Evolutionary conservation across 495 filamentous ascomycete genomes (phyloP), one percentile per base, ranked within the genome.

Genomic region (Aspergillus wentii): DNA sequence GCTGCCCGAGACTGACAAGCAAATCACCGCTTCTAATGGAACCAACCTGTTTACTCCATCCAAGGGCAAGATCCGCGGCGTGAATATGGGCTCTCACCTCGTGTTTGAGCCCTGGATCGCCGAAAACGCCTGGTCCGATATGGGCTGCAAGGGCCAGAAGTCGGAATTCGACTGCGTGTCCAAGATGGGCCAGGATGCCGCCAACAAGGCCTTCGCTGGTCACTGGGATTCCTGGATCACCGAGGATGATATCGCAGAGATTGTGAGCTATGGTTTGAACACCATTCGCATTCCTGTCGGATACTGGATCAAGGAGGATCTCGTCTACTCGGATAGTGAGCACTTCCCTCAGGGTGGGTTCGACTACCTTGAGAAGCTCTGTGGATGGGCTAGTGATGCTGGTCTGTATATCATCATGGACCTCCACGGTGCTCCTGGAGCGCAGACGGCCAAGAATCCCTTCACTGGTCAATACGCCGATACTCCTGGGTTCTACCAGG

Each of bases 371-470:
- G 62, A 76, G 44, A 56, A 62, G 11, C 35, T 83, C 0, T 78
- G 74, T 31, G 66, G 64, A 8, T 77, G 72, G 78, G 75, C 74
- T 3, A 66, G 61, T 19, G 64, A 78, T 35, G 58, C 61, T 2
- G 75, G 74, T 0, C 40, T 83, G 28, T 83, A 81, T 49, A 69
- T 83, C 38, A 80, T 84, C 31, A 68, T 83, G 38, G 80, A 80
- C 41, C 56, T 82, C 11, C 78, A 82, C 45, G 79, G 75, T n/a
- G 78, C 73, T 1, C 78, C 80, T 0, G 79, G 74, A 10, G 71
- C 74, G 1, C 79, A 84, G 40, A 53, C 61, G 11, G 38, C 70
- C 0, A 31, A 59, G 1, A 68, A 83, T 30, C 40, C 73, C 7
- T 69, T 68, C 46, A 82, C 80, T 4, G 79, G 77, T 4, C 76